Evolutionary conservation across 2,329 filamentous ascomycete genomes (phyloP).

Genomic region (Daldinia eschscholtzii): DNA sequence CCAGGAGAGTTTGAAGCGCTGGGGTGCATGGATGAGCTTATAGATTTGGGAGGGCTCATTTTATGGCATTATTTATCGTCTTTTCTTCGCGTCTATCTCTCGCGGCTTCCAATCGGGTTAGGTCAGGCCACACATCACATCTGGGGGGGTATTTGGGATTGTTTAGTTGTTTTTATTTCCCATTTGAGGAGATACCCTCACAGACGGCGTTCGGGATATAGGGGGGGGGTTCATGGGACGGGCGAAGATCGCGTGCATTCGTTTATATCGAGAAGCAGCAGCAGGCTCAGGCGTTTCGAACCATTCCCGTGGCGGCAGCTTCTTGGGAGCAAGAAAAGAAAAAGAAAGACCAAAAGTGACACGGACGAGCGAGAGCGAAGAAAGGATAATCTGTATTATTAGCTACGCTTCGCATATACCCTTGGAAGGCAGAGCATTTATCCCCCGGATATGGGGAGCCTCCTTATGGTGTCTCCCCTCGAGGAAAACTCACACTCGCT

Average conservation of each 20-base stretch:
- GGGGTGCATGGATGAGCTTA: conserved; percentile 48
- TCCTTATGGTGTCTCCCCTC: conserved; percentile 27
- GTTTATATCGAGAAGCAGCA: conserved; percentile 37
- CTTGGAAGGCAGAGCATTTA: conserved; percentile 45
- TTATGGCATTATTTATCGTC: conserved; percentile 46
- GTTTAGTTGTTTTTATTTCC: conserved; percentile 33
- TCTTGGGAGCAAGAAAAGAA: conserved; percentile 31
- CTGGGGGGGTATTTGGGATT: conserved; percentile 35
- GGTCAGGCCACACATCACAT: conserved; percentile 41
- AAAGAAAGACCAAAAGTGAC: conserved; percentile 36
- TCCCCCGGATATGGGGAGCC: conserved; percentile 26
- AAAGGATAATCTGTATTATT: conserved; percentile 46
- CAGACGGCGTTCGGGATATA: conserved; percentile 50
- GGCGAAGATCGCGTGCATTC: conserved; percentile 45
- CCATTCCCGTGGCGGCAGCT: conserved; percentile 35
- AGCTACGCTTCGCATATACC: conserved; percentile 48
- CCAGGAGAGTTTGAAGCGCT: conserved; percentile 48
- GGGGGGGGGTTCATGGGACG: conserved; percentile 28
- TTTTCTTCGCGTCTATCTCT: conserved; percentile 47
- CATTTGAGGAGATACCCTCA: conserved; percentile 52
- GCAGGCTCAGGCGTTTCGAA: conserved; percentile 24
- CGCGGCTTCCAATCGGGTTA: conserved; percentile 42
- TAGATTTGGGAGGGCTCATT: conserved; percentile 49
- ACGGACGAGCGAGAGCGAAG: conserved; percentile 39
- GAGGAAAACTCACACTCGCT: conserved; percentile 46